phyloP scores from a whole-genome alignment of 805 yeast species.

The Wickerhamiella brachini region DNA sequence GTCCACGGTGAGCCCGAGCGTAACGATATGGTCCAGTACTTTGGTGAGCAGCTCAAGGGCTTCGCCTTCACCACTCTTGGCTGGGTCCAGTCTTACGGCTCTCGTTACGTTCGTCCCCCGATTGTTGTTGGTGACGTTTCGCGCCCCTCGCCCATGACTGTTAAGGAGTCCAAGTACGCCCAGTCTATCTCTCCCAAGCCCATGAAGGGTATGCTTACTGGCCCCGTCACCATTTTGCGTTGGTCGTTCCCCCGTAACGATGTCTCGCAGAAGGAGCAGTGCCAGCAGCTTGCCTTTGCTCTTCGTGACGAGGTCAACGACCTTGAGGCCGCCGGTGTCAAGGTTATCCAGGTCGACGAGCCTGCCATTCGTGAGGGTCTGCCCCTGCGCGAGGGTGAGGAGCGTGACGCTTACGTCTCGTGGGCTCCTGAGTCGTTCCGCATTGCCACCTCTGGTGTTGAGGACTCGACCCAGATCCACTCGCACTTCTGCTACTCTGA shows the following conservation, averaged over 20 bases:
- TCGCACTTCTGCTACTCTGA: constrained; percentile 99
- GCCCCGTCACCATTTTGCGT: constrained; percentile 98
- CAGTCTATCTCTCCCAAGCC: constrained; percentile 92
- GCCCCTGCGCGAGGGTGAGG: constrained; percentile 95
- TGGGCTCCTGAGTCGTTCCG: constrained; percentile 99
- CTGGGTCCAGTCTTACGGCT: constrained; percentile 99
- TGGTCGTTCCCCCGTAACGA: constrained; percentile 99
- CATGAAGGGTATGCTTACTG: constrained; percentile 99
- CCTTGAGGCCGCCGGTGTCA: constrained; percentile 96
- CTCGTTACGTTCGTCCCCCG: constrained; percentile 99
- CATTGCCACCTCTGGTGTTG: constrained; percentile 97
- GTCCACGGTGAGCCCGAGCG: constrained; percentile 99
- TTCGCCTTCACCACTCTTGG: constrained; percentile 97
- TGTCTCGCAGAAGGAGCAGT: constrained; percentile 82
- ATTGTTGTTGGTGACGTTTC: constrained; percentile 98
- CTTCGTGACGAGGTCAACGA: constrained; percentile 97
- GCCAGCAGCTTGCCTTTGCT: constrained; percentile 93
- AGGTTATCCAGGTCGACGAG: constrained; percentile 97
- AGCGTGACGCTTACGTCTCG: constrained; percentile 88
- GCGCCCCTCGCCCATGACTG: constrained; percentile 97
- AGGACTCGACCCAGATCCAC: constrained; percentile 92
- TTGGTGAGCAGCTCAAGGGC: constrained; percentile 97
- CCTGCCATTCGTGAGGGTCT: constrained; percentile 99
- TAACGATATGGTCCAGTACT: constrained; percentile 99
- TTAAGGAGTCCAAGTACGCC: constrained; percentile 97